These are phyloP conservation scores for Pseudognaphalium luteoalbum DNA, from an alignment of 129 eudicot genomes.

Conservation along the genomic window DNA sequence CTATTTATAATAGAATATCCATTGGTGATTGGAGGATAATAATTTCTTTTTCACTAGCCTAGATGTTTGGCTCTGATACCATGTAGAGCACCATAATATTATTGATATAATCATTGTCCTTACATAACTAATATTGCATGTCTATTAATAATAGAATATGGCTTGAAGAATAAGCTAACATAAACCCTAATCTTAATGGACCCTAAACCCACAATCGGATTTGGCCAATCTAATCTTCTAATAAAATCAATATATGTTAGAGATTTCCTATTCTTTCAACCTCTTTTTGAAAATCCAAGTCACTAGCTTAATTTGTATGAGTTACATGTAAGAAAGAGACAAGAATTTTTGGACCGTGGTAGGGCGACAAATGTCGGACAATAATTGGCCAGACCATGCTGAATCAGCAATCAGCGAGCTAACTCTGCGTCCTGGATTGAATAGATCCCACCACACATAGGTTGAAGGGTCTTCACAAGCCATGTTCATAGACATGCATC, in stretches of 20 bases:
- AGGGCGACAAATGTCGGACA: conserved; percentile 57
- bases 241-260: background rate
- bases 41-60: too few relatives aligned
- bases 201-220: too few relatives aligned
- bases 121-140: too few relatives aligned
- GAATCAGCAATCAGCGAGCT: conserved; percentile 66
- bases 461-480: conserved; percentile 47
- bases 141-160: too few relatives aligned
- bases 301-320: background rate
- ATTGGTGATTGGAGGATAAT: too few relatives aligned
- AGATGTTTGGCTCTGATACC: too few relatives aligned
- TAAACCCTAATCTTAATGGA: too few relatives aligned
- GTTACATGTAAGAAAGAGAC: conserved; percentile 19
- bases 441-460: conserved; percentile 75
- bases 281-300: background rate
- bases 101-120: too few relatives aligned
- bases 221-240: too few relatives aligned
- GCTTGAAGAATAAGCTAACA: too few relatives aligned
- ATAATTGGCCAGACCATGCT: conserved; percentile 53
- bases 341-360: conserved; percentile 41
- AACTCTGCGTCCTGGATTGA: conserved; percentile 54
- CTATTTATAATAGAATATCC: too few relatives aligned
- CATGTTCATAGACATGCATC: conserved; percentile 54
- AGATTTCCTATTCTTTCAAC: background rate
- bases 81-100: too few relatives aligned